A percentile compares a stretch with the other conserved stretches of the same genome.
Evolutionary conservation across 2,329 filamentous ascomycete species (phyloP).

Genomic region (Aspergillus thermomutatus): DNA sequence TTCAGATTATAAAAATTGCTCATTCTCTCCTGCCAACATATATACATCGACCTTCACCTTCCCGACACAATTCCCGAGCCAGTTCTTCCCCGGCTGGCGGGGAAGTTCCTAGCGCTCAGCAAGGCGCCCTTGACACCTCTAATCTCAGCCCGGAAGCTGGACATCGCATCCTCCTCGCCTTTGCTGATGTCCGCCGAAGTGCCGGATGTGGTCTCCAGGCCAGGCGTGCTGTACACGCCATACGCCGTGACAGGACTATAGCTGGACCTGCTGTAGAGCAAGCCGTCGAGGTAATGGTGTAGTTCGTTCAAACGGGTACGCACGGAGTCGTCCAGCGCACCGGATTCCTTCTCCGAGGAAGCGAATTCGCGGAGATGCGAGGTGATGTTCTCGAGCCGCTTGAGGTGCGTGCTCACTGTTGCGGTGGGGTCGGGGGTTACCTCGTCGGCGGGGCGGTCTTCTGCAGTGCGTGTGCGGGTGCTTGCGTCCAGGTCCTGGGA

Average conservation of each 20-base stretch:
- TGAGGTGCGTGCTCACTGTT: constrained; percentile 37
- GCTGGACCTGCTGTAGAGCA: constrained; percentile 38
- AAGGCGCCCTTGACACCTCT: constrained; percentile 62
- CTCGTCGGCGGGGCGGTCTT: constrained; percentile 11
- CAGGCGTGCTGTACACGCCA: constrained; percentile 32
- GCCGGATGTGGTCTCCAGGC: constrained; percentile 20
- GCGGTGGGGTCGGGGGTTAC: constrained; percentile 18
- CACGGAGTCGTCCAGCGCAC: constrained; percentile 30
- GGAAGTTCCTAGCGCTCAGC: constrained; percentile 61
- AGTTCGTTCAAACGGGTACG: constrained; percentile 42
- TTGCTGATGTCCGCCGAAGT: constrained; percentile 30
- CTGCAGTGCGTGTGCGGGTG: constrained; percentile 20
- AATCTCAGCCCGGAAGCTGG: constrained; percentile 58
- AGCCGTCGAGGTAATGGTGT: constrained; percentile 50
- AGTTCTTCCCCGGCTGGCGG: constrained; percentile 31
- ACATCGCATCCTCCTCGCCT: constrained; percentile 55
- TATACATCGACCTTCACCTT: not conserved
- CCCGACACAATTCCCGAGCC: constrained; percentile 19
- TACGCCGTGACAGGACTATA: constrained; percentile 30
- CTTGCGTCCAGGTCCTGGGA: constrained; percentile 36
- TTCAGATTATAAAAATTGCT: not conserved
- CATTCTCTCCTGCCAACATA: not conserved
- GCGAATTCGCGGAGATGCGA: constrained; percentile 50
- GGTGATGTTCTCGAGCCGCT: constrained; percentile 49
- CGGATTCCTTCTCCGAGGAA: constrained; percentile 36